Evolutionary conservation across 352 stramenopile genomes (phyloP).

Genomic region (Stephanocyclus meneghinianus): DNA sequence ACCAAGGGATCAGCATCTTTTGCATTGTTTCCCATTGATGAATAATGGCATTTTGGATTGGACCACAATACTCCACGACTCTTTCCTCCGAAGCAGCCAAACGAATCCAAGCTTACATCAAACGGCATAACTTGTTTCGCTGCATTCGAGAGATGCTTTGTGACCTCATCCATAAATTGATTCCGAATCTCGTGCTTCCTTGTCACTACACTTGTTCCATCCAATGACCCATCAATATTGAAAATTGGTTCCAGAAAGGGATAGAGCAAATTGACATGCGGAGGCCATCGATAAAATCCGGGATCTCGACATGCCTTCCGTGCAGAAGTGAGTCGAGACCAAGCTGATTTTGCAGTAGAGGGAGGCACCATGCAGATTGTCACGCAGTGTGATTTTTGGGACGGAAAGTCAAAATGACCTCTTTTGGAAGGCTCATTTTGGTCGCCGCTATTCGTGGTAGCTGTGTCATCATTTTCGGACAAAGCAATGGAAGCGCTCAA

Average conservation of each 20-base stretch:
- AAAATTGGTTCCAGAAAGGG: conserved; percentile 65
- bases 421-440: neutral
- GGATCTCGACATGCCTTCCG: conserved; percentile 66
- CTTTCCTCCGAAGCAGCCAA: conserved; percentile 72
- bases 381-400: conserved; percentile 53
- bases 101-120: conserved; percentile 58
- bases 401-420: conserved; percentile 33
- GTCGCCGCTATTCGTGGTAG: neutral
- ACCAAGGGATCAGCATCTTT: conserved; percentile 52
- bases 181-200: conserved; percentile 29
- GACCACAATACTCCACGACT: conserved; percentile 73
- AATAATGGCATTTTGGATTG: conserved; percentile 54
- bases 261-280: conserved; percentile 80
- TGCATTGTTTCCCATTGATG: neutral
- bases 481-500: neutral
- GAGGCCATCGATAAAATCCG: conserved; percentile 78
- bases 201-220: neutral
- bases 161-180: conserved; percentile 36
- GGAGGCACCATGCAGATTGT: conserved; percentile 79
- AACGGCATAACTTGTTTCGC: conserved; percentile 61
- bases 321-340: conserved; percentile 56
- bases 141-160: conserved; percentile 46
- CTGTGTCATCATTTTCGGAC: neutral
- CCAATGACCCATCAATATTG: conserved; percentile 5
- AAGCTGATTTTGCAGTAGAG: conserved; percentile 49